Evolutionary conservation across 2,329 filamentous ascomycete genomes (phyloP), one percentile per base, ranked within the genome.

Genomic region (Penicillium polonicum): DNA sequence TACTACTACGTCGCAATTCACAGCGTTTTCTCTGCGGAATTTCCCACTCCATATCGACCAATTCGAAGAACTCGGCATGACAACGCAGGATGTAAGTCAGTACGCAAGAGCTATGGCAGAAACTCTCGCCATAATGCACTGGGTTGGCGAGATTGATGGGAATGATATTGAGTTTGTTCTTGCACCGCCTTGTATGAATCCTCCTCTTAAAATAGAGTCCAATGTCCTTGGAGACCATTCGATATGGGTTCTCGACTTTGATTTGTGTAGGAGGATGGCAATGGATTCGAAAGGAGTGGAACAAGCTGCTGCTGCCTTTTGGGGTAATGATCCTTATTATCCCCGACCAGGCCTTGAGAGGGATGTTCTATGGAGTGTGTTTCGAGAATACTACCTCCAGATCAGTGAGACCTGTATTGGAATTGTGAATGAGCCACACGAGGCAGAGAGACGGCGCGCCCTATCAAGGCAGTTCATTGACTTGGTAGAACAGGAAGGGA

Each of bases 41-140:
- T 77, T 77, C 21, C 78, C 77, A 0, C 71, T 85, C 0, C 75
- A 83, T 57, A 5, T 38, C 2, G 36, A 38, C 1, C 36, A 38
- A 38, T 38, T 38, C 1, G 36, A 38, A 12, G n/a, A 38, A 9
- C 9, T 38, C 17, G 36, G 36, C 9, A 5, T 38, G 1, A 38
- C n/a, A 19, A 38, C 36, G 0, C 5, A 8, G 1, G 36, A 38
- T 19, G 4, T 38, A 19, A 19, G 1, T 19, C 36, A 38, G 36
- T 19, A 38, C n/a, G 36, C n/a, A 38, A 19, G 36, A 19, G n/a
- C 1, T 19, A 38, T 38, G 36, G 36, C 36, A 1, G 36, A 38
- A 38, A 19, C 36, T 12, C 36, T 19, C 36, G n/a, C 36, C n/a
- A 38, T 19, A 2, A 38, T 38, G 36, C 36, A 38, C 36, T 38